Conservation (phyloP, 768 basidiomycete species). For the Strobilomyces confusus region DNA sequence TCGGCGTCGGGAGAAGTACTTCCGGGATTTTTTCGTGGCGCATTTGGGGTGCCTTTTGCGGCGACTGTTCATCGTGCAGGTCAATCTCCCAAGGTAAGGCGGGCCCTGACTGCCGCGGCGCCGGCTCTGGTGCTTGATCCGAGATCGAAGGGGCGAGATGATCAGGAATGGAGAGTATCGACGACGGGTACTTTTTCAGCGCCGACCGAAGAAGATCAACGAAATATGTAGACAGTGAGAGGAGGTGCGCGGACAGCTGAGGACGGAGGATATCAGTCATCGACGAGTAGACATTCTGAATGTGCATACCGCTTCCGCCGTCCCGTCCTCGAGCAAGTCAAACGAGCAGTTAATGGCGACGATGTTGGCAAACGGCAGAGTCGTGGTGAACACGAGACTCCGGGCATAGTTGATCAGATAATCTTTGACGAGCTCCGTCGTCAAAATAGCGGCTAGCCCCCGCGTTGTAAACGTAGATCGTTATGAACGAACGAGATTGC, state of each 20-base stretch:
- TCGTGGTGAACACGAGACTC: constrained; percentile 88
- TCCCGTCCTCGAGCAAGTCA: constrained; percentile 69
- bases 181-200: constrained; percentile 26
- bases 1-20: constrained; percentile 51
- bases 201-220: constrained; percentile 29
- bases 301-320: constrained; percentile 45
- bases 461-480: background rate
- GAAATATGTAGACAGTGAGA: constrained; percentile 29
- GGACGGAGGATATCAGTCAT: constrained; percentile 27
- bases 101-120: background rate
- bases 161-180: constrained; percentile 25
- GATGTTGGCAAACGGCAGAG: constrained; percentile 72
- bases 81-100: constrained; percentile 8
- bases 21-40: background rate
- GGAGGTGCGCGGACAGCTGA: constrained; percentile 27
- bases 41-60: background rate
- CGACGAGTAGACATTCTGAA: background rate
- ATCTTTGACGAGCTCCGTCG: constrained; percentile 65
- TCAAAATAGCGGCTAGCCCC: constrained; percentile 67
- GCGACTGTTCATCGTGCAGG: background rate
- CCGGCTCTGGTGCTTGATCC: background rate
- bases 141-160: constrained; percentile 9
- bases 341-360: constrained; percentile 74
- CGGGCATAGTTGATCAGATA: constrained; percentile 92
- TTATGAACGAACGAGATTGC: constrained; percentile 24